phyloP scores from a whole-genome alignment of 1,139 yeast genomes.

The Suhomyces atakaporum region DNA sequence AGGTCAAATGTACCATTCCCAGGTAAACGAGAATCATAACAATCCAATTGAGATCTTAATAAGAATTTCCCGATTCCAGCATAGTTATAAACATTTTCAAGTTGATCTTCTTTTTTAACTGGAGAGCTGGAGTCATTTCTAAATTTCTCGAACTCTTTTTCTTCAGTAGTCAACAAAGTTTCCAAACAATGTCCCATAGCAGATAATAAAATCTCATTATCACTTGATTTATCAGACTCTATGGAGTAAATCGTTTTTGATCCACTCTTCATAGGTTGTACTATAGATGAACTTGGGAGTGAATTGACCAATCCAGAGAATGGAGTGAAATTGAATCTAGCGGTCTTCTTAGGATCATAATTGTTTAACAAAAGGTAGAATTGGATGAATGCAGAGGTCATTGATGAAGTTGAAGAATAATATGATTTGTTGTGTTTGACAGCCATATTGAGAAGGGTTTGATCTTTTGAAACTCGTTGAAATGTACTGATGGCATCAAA shows the following conservation, averaged over 20 bases:
- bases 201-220: conserved; percentile 70
- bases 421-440: conserved; percentile 42
- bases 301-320: conserved; percentile 36
- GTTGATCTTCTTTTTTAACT: conserved; percentile 7
- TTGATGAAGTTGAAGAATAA: conserved; percentile 83
- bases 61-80: conserved; percentile 67
- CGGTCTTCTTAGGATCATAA: conserved; percentile 23
- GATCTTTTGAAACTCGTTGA: conserved; percentile 65
- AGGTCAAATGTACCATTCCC: conserved; percentile 92
- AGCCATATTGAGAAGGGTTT: conserved; percentile 54
- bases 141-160: conserved; percentile 45
- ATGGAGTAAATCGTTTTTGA: conserved; percentile 55
- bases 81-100: conserved; percentile 59
- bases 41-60: conserved; percentile 90
- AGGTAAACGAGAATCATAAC: conserved; percentile 73
- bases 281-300: conserved; percentile 45
- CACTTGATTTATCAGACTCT: conserved; percentile 69
- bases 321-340: conserved; percentile 36
- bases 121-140: conserved; percentile 17
- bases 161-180: conserved; percentile 64
- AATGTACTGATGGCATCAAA: conserved; percentile 58
- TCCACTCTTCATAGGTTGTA: conserved; percentile 36
- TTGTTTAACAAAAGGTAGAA: conserved; percentile 73
- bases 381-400: conserved; percentile 76
- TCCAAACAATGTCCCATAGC: conserved; percentile 80